Base-by-base conservation (phyloP, 2,329 filamentous ascomycete genomes). In the Sporothrix brunneoviolacea region DNA sequence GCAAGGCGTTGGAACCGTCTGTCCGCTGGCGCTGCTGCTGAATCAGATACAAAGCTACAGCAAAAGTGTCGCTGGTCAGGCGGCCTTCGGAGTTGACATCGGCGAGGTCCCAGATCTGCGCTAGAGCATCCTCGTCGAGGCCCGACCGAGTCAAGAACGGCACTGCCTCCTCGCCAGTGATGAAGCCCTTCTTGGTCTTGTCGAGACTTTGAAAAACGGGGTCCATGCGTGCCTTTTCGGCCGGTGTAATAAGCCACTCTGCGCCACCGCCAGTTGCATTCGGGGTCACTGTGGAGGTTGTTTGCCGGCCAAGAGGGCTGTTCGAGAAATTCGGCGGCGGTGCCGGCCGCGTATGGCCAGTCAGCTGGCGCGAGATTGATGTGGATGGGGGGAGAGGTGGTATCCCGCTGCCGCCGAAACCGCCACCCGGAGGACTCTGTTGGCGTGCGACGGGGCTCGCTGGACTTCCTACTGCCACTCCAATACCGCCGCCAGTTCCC, bases 31-130 rank as follows among this genome's bases (percentile, higher is more conserved):
- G 80, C 65, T 96, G 91, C 65, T 95, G 88, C 54, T 91, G 82
- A 60, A 98, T 96, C 45, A 98, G 75, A 64, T 94, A 94, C 91
- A 98, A 96, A 48, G 93, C 91, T 41, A 98, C 90, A 0, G 93
- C 90, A 64, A 98, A 98, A 60, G 95, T 91, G 58, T 98, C 93
- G 59, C 81, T 82, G 41, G 79, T 90, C 51, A 98, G 73, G 51
- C 86, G 84, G 10, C 93, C 93, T 59, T 91, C 86, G 8, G 89
- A 93, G 62, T 88, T 89, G 67, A 96, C 89, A 68, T 98, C 93
- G 13, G 93, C 86, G 27, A 98, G 79, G 65, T 98, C 93, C 93
- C 93, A 98, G 56, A 98, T 95, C 60, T 94, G 88, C 27, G 93
- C 93, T 48, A 98, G 74, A 9, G 81, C 82, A 61, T 96, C 91